Conservation (phyloP, 768 basidiomycete species). For the Boletus rubescentipes region DNA sequence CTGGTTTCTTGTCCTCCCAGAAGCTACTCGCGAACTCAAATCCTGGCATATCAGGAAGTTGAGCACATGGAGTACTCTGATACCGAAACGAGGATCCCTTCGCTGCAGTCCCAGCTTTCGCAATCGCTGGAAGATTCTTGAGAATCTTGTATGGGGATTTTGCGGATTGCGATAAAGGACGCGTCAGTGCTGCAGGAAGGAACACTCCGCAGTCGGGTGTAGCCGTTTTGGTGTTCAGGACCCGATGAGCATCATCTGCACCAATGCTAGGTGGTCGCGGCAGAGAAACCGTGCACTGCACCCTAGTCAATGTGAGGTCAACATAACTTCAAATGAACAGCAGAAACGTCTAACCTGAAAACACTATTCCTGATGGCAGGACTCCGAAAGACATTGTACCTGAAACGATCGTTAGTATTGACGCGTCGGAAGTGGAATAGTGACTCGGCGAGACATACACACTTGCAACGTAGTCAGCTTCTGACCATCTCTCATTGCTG, state of each 20-base stretch:
- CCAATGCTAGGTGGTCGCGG: conserved; percentile 41
- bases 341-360: conserved; percentile 37
- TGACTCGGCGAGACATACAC: conserved; percentile 39
- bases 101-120: conserved; percentile 37
- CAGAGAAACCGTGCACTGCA: conserved; percentile 48
- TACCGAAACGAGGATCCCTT: conserved; percentile 49
- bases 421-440: background rate
- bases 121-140: conserved; percentile 38
- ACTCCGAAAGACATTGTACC: conserved; percentile 51
- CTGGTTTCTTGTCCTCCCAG: conserved; percentile 62
- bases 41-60: conserved; percentile 44
- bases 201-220: conserved; percentile 52
- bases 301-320: conserved; percentile 31
- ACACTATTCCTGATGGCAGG: conserved; percentile 42
- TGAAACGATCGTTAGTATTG: conserved; percentile 13
- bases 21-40: conserved; percentile 56
- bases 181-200: conserved; percentile 39
- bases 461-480: conserved; percentile 54
- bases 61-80: conserved; percentile 50
- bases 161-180: conserved; percentile 41
- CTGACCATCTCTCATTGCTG: conserved; percentile 48
- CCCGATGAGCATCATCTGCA: conserved; percentile 32
- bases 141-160: conserved; percentile 50
- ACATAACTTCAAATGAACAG: background rate
- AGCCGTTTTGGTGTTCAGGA: conserved; percentile 46